These are phyloP conservation scores for Globisporangium apiculatum DNA, from an alignment of 352 stramenopile species.

Conservation along the genomic window DNA sequence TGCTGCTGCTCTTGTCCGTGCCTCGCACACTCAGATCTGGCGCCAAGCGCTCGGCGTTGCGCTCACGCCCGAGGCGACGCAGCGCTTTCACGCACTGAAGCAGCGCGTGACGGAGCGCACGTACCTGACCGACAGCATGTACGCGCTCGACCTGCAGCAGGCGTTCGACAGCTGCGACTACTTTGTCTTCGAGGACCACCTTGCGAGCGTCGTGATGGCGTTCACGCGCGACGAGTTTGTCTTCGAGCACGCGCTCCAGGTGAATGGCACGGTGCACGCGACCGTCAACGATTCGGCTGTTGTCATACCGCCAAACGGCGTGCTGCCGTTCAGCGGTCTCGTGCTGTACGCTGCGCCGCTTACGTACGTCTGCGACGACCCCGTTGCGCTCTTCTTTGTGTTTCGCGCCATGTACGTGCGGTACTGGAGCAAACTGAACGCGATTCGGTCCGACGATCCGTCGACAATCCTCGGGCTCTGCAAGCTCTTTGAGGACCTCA, in stretches of 20 bases:
- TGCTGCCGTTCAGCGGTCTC: constrained; percentile 65
- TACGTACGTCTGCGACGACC: constrained; percentile 62
- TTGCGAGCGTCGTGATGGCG: constrained; percentile 62
- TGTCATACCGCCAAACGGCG: constrained; percentile 51
- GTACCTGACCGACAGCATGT: constrained; percentile 74
- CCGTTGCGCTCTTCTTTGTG: constrained; percentile 58
- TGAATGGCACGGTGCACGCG: constrained; percentile 42
- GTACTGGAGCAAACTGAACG: constrained; percentile 77
- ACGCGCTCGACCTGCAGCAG: constrained; percentile 74
- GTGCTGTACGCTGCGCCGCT: constrained; percentile 70
- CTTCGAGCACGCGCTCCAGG: constrained; percentile 26
- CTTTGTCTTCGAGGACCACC: constrained; percentile 76
- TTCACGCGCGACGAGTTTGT: constrained; percentile 62
- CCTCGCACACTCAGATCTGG: constrained; percentile 30
- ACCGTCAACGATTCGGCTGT: constrained; percentile 1
- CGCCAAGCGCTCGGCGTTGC: constrained; percentile 36
- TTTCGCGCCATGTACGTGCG: constrained; percentile 74
- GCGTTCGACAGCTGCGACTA: constrained; percentile 71
- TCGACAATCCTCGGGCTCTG: constrained; percentile 62
- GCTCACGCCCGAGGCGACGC: constrained; percentile 23
- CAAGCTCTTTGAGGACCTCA: constrained; percentile 69
- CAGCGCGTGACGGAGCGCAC: constrained; percentile 24
- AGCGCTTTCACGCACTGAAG: constrained; percentile 45
- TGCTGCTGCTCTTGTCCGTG: neutral
- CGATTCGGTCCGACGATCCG: constrained; percentile 33